A percentile compares a stretch with the other conserved stretches of the same genome.
Conservation (phyloP, 2,329 filamentous ascomycete genomes). For the Cordyceps fumosorosea region DNA sequence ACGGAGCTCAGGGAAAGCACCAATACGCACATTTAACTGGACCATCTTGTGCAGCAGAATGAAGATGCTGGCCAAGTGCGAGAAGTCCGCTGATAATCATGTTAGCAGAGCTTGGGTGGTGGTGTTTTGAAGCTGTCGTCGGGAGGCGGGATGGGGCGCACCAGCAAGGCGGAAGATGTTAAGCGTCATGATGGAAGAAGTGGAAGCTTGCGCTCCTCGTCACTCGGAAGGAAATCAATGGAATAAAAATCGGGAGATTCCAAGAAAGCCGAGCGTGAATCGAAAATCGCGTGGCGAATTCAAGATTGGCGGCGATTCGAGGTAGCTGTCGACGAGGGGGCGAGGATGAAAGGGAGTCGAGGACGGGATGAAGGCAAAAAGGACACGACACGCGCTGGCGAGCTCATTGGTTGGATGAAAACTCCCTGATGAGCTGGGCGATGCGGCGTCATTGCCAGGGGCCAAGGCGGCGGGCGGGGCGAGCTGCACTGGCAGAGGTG, state of each 20-base stretch:
- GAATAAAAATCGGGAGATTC: not conserved
- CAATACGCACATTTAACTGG: constrained; percentile 66
- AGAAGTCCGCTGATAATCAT: constrained; percentile 68
- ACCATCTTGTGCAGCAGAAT: constrained; percentile 97
- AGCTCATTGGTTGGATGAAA: constrained; percentile 17
- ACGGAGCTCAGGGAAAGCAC: not conserved
- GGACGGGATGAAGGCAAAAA: constrained; percentile 14
- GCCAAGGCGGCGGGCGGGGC: not conserved
- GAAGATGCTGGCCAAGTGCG: constrained; percentile 88
- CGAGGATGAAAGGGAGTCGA: constrained; percentile 8
- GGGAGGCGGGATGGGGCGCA: constrained; percentile 25
- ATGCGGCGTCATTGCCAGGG: constrained; percentile 1
- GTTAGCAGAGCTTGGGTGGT: constrained; percentile 17
- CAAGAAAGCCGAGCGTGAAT: not conserved
- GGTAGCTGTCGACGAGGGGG: not conserved
- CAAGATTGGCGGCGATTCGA: not conserved
- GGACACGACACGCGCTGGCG: constrained; percentile 22
- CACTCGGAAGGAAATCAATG: not conserved
- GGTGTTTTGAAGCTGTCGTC: constrained; percentile 3
- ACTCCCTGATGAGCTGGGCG: not conserved
- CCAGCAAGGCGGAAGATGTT: constrained; percentile 55
- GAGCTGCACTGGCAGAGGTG: not conserved
- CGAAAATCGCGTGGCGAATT: not conserved
- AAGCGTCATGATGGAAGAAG: constrained; percentile 36
- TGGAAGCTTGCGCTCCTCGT: constrained; percentile 7